phyloP scores from a whole-genome alignment of 2,329 filamentous ascomycete genomes.

The Colletotrichum theobromicola region DNA sequence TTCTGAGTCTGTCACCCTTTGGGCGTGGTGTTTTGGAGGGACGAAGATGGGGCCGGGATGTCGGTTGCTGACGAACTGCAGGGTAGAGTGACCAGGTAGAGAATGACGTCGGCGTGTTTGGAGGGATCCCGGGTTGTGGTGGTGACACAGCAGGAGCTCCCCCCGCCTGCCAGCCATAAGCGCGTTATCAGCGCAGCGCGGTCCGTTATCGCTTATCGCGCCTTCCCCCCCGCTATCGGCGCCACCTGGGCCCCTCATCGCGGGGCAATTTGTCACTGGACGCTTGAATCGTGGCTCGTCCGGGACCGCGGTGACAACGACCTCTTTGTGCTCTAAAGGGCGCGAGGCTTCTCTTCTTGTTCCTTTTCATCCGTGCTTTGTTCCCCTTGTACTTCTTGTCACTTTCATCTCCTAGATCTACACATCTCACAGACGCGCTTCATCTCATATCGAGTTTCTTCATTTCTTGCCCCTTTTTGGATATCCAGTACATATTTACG shows the following conservation, averaged over 20 bases:
- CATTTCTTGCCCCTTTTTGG: neutral
- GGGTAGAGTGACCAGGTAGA: neutral
- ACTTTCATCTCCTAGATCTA: neutral
- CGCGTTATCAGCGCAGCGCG: neutral
- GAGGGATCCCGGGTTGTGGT: neutral
- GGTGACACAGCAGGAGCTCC: neutral
- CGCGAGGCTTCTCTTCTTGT: neutral
- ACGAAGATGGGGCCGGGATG: neutral
- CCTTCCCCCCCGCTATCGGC: neutral
- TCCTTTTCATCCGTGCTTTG: neutral
- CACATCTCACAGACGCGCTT: neutral
- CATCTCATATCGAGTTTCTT: neutral
- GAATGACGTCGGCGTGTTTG: slow-evolving; percentile 11
- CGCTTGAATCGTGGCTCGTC: neutral
- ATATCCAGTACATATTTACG: neutral
- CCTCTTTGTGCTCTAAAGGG: neutral
- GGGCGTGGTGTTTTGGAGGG: neutral
- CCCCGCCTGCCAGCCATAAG: neutral
- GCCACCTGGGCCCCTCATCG: neutral
- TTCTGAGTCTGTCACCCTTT: neutral
- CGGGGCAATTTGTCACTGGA: neutral
- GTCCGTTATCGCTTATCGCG: slow-evolving; percentile 8
- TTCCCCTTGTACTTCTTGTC: neutral
- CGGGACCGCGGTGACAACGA: neutral
- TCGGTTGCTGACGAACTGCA: neutral